Evolutionary conservation across 257 asterid genomes (phyloP), one percentile per base, ranked within the genome.

Genomic region (Solanum pimpinellifolium): DNA sequence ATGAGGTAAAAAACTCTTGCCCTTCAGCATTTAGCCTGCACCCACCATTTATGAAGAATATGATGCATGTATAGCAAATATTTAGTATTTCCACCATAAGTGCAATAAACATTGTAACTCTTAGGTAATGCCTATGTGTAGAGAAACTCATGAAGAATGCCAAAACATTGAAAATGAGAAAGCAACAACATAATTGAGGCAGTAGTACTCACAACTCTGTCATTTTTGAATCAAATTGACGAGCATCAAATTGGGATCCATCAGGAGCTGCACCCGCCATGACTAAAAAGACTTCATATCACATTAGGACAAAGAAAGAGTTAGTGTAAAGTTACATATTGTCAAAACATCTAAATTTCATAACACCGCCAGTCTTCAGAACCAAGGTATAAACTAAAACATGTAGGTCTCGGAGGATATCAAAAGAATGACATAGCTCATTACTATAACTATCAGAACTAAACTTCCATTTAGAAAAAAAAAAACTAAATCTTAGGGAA

Each of bases 171-270:
- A 15, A 47, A 77, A 46, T 42, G 14, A 47, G 37, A 46, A 25
- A 14, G 65, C 23, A 76, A 76, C 35, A 41, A 25, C 15, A 41
- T 42, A 75, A 77, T 47, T 16, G 65, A 44, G n/a, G 9, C 62
- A 77, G 25, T 35, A 18, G n/a, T n/a, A 59, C 86, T 84, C 75
- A 84, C 86, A 84, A 84, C 4, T 84, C 60, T 44, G 72, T 84
- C 86, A 84, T 84, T 84, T 62, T 84, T 4, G 62, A 77, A 77
- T 77, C 83, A 44, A 41, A 77, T 27, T 44, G 60, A 77, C 62
- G 62, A 60, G 86, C 59, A 62, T 84, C 86, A 65, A 84, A 65
- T 35, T 84, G 78, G 16, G 86, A 84, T 84, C 86, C 86, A 62
- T 84, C 86, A 21, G 62, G 73, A 59, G 29, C 86, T 59, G 56